phyloP scores from a whole-genome alignment of 768 basidiomycete species.

The Collybiopsis luxurians region DNA sequence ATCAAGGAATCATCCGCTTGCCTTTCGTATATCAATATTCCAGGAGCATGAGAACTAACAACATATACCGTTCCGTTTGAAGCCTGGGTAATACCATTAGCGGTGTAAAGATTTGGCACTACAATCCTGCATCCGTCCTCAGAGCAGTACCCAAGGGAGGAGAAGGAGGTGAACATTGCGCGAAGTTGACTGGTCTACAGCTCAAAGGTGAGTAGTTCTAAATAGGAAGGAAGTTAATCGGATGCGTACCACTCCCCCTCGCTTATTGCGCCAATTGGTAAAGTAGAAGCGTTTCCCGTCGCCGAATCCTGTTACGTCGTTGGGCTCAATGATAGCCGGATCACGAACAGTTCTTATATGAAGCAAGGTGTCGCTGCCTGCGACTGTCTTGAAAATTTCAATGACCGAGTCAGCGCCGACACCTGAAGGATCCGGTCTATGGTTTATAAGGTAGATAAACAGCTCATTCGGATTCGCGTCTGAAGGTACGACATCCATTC shows the following conservation, averaged over 20 bases:
- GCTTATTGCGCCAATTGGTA: conserved; percentile 58
- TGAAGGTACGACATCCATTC: conserved; percentile 67
- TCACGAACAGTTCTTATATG: conserved; percentile 62
- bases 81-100: conserved; percentile 62
- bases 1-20: conserved; percentile 61
- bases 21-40: conserved; percentile 51
- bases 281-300: conserved; percentile 67
- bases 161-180: conserved; percentile 29
- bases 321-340: conserved; percentile 58
- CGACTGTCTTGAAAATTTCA: conserved; percentile 61
- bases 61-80: conserved; percentile 60
- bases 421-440: conserved; percentile 41
- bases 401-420: conserved; percentile 69
- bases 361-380: conserved; percentile 40
- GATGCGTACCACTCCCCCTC: conserved; percentile 49
- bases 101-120: conserved; percentile 41
- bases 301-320: conserved; percentile 62
- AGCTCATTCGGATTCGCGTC: conserved; percentile 43
- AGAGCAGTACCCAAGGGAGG: conserved; percentile 63
- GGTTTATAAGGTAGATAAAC: conserved; percentile 69
- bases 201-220: background rate
- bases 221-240: background rate
- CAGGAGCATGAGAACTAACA: conserved; percentile 40
- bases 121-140: conserved; percentile 61
- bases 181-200: conserved; percentile 15